phyloP scores from a whole-genome alignment of 1,139 yeast genomes.

The Suhomyces yuchorum region DNA sequence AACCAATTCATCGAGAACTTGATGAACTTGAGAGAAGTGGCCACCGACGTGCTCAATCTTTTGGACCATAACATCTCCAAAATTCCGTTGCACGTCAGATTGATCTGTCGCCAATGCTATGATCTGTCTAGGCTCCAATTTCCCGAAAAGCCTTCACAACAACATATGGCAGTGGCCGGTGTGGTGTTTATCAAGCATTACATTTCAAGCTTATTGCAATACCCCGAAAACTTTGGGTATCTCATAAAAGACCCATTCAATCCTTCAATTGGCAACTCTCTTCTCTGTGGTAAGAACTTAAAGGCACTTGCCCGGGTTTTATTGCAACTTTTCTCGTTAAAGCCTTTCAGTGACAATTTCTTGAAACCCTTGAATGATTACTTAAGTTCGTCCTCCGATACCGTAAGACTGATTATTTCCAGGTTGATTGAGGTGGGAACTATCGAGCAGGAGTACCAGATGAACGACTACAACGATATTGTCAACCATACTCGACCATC shows the following conservation, averaged over 20 bases:
- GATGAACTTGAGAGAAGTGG: constrained; percentile 70
- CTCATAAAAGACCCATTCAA: constrained; percentile 30
- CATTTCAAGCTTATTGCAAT: constrained; percentile 62
- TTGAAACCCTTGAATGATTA: constrained; percentile 81
- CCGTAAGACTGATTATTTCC: constrained; percentile 46
- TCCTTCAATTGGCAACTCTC: constrained; percentile 29
- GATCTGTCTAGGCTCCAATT: constrained; percentile 41
- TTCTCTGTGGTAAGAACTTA: constrained; percentile 50
- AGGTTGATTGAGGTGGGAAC: constrained; percentile 57
- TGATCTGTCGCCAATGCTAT: constrained; percentile 41
- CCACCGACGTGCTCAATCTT: constrained; percentile 57
- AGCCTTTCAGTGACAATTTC: constrained; percentile 70
- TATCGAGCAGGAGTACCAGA: constrained; percentile 61
- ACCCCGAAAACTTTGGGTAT: constrained; percentile 67
- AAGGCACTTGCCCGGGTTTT: constrained; percentile 60
- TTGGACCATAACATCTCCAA: constrained; percentile 39
- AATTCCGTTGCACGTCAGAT: constrained; percentile 64
- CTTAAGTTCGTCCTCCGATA: constrained; percentile 52
- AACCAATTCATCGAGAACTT: constrained; percentile 70
- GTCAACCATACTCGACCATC: constrained; percentile 67
- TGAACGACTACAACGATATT: constrained; percentile 72
- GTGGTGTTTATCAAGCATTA: constrained; percentile 66
- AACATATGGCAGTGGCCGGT: constrained; percentile 68
- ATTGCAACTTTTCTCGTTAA: constrained; percentile 66
- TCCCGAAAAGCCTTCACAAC: constrained; percentile 54